A percentile compares a stretch with the other conserved stretches of the same genome.
phyloP scores from a whole-genome alignment of 352 stramenopile species.

The Plasmopara halstedii region DNA sequence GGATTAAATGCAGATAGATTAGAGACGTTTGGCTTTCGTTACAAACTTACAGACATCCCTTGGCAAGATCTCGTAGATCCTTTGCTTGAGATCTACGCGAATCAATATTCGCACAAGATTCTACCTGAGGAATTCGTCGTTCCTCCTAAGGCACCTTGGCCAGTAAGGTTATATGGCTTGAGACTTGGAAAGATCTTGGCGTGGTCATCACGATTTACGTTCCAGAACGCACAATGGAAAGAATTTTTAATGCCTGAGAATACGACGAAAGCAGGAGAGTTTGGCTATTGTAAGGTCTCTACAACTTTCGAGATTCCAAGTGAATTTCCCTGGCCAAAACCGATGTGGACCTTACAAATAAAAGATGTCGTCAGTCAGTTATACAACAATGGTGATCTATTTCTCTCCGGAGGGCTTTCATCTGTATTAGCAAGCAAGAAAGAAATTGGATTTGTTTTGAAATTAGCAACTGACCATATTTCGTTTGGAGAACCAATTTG shows the following conservation, averaged over 20 bases:
- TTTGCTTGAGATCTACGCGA: slow-evolving; percentile 12
- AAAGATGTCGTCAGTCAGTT: slow-evolving; percentile 10
- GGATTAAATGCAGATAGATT: slow-evolving; percentile 20
- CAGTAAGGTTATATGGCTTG: slow-evolving; percentile 13
- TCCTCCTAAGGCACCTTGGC: slow-evolving; percentile 11
- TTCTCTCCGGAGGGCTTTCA: slow-evolving; percentile 3
- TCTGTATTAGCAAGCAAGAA: slow-evolving; percentile 2
- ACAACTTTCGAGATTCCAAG: slow-evolving; percentile 11
- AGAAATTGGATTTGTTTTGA: slow-evolving; percentile 21
- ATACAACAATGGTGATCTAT: slow-evolving; percentile 10
- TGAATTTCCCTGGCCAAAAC: slow-evolving; percentile 18
- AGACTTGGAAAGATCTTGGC: slow-evolving; percentile 20
- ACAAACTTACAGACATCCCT: slow-evolving; percentile 15
- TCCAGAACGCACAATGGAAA: slow-evolving; percentile 8
- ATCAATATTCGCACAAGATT: slow-evolving; percentile 14
- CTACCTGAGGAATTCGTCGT: slow-evolving; percentile 23
- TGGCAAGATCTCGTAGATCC: slow-evolving; percentile 13
- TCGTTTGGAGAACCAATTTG: not conserved
- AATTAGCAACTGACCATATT: slow-evolving; percentile 1
- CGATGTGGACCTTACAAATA: slow-evolving; percentile 17
- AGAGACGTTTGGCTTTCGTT: slow-evolving; percentile 23
- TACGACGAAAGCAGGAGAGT: slow-evolving; percentile 4
- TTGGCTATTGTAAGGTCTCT: slow-evolving; percentile 14
- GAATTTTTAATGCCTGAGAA: slow-evolving; percentile 7
- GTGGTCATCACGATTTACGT: slow-evolving; percentile 21